Percentiles rank a stretch among this genome's conserved stretches.
phyloP scores from a whole-genome alignment of 75 land plant genomes.

The Cryptomeria japonica region DNA sequence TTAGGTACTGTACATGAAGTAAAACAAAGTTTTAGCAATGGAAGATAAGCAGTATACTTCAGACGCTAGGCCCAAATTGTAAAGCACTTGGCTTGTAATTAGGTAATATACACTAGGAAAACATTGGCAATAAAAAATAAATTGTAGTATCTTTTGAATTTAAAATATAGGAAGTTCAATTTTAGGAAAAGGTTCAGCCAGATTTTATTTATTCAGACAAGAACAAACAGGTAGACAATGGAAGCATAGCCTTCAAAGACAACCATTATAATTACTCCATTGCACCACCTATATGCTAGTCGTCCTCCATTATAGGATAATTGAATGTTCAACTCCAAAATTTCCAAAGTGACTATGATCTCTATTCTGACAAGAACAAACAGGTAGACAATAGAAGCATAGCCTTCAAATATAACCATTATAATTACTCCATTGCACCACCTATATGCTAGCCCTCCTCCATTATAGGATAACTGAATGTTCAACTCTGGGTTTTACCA shows the following conservation, averaged over 20 bases:
- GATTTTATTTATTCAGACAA: not conserved
- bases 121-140: not conserved
- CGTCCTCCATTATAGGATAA: too few species aligned
- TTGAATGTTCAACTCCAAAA: too few species aligned
- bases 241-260: too few species aligned
- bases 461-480: not conserved
- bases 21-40: not conserved
- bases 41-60: not conserved
- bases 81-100: not conserved
- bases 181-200: not conserved
- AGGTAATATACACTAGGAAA: not conserved
- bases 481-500: not conserved
- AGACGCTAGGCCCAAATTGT: not conserved
- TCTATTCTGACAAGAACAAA: not conserved
- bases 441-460: not conserved
- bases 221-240: too few species aligned
- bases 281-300: too few species aligned
- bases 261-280: too few species aligned
- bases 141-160: not conserved
- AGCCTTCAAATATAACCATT: not conserved
- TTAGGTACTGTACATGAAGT: constrained; percentile 57
- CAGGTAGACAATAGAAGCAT: not conserved
- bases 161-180: not conserved
- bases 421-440: not conserved
- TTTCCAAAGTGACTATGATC: not conserved